Conservation (phyloP, 129 eudicot species). For the Lonicera japonica region DNA sequence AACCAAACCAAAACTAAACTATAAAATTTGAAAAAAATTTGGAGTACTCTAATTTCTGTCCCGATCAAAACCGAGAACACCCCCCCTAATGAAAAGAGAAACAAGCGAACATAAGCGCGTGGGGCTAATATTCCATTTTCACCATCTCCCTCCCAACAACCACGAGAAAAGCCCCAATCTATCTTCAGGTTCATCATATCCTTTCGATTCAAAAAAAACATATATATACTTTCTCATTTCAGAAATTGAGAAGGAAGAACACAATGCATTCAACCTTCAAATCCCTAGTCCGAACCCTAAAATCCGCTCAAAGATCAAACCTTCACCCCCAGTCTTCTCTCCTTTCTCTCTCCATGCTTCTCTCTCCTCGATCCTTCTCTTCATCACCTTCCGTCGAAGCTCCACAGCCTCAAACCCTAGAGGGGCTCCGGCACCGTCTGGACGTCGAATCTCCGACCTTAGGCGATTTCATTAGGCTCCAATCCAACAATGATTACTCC, state of each 20-base stretch:
- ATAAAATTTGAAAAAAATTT: no score
- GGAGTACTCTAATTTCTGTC: no score
- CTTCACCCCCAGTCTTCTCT: slow-evolving; percentile 25
- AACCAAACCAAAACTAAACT: no score
- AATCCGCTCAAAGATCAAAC: not conserved
- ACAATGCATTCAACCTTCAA: slow-evolving; percentile 41
- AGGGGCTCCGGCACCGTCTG: slow-evolving; percentile 73
- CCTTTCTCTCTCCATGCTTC: slow-evolving; percentile 19
- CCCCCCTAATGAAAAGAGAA: no score
- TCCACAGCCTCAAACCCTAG: slow-evolving; percentile 57
- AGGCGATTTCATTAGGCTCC: slow-evolving; percentile 49
- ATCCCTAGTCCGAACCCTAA: slow-evolving; percentile 30
- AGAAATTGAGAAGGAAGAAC: not conserved
- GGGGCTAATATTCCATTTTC: not conserved
- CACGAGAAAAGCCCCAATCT: not conserved
- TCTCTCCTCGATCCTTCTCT: slow-evolving; percentile 29
- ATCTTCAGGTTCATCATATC: no score
- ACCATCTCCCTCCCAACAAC: slow-evolving; percentile 3
- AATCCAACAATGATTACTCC: slow-evolving; percentile 45
- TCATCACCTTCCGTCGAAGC: slow-evolving; percentile 13
- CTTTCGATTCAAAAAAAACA: no score
- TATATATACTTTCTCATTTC: no score
- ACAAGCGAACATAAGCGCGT: not conserved
- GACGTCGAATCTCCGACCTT: slow-evolving; percentile 62
- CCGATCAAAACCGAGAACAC: no score